phyloP scores from a whole-genome alignment of 2,329 filamentous ascomycete species.

The Xylaria digitata region DNA sequence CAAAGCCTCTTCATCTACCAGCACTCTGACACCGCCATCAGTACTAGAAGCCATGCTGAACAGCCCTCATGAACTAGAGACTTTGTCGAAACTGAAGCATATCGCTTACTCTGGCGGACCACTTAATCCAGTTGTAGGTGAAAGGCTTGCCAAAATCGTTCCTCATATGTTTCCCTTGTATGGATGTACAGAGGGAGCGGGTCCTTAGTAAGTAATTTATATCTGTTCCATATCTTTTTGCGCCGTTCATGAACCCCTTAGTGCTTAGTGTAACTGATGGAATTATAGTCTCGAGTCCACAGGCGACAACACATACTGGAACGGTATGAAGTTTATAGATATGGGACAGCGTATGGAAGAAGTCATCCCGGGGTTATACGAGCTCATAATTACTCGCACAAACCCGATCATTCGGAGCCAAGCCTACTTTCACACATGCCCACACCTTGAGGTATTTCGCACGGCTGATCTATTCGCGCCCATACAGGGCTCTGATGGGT shows the following conservation, averaged over 20 bases:
- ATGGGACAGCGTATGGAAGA: constrained; percentile 50
- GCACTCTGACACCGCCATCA: constrained; percentile 35
- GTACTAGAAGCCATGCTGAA: constrained; percentile 45
- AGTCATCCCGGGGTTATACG: constrained; percentile 46
- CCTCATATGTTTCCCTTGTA: constrained; percentile 42
- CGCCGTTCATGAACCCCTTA: neutral
- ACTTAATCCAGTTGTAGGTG: constrained; percentile 42
- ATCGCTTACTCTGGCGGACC: constrained; percentile 44
- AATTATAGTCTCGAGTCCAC: constrained; percentile 39
- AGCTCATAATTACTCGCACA: constrained; percentile 48
- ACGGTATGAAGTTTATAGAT: constrained; percentile 46
- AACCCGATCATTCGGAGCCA: constrained; percentile 40
- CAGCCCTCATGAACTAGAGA: constrained; percentile 36
- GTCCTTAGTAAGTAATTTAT: constrained; percentile 29
- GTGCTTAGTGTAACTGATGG: neutral
- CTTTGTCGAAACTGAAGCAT: constrained; percentile 39
- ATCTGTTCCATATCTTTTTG: neutral
- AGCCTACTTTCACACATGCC: constrained; percentile 46
- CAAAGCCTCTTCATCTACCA: constrained; percentile 33
- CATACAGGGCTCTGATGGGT: constrained; percentile 54
- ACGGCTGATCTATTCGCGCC: constrained; percentile 58
- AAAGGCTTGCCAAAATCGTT: constrained; percentile 38
- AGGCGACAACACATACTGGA: constrained; percentile 41
- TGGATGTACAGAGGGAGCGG: constrained; percentile 43
- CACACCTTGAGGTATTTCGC: constrained; percentile 53